A percentile compares a stretch with the other conserved stretches of the same genome.
Evolutionary conservation across 2,329 filamentous ascomycete genomes (phyloP).

Genomic region (Fusarium newnesense): DNA sequence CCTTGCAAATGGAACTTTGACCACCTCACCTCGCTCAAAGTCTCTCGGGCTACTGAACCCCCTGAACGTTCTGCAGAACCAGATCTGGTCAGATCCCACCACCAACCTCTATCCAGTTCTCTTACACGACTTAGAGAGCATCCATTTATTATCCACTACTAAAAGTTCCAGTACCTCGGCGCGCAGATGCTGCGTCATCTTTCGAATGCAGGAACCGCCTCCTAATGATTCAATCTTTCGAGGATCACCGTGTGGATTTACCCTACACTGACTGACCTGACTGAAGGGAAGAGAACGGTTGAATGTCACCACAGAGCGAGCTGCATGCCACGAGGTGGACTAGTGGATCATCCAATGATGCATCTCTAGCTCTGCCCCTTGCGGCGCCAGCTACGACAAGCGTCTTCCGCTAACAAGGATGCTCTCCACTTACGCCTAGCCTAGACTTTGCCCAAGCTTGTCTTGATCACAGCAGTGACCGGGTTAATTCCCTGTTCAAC

Average conservation of each 20-base stretch:
- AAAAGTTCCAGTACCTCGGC: neutral
- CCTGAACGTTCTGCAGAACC: constrained; percentile 5
- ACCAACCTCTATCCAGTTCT: constrained; percentile 17
- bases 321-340: constrained; percentile 39
- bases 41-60: neutral
- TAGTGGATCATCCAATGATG: constrained; percentile 38
- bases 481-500: constrained; percentile 21
- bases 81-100: constrained; percentile 14
- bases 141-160: constrained; percentile 10
- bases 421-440: constrained; percentile 38
- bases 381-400: constrained; percentile 36
- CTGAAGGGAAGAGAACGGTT: neutral
- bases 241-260: constrained; percentile 17
- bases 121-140: constrained; percentile 14
- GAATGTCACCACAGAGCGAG: constrained; percentile 17
- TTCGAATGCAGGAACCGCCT: neutral
- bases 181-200: constrained; percentile 23
- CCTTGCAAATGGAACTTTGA: constrained; percentile 27
- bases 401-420: constrained; percentile 28
- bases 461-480: constrained; percentile 20
- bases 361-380: constrained; percentile 42
- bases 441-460: constrained; percentile 29
- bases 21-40: constrained; percentile 3
- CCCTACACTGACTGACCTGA: constrained; percentile 32
- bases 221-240: constrained; percentile 16